Base-by-base conservation (phyloP, 805 yeast genomes). In the Metschnikowia kofuensis region DNA sequence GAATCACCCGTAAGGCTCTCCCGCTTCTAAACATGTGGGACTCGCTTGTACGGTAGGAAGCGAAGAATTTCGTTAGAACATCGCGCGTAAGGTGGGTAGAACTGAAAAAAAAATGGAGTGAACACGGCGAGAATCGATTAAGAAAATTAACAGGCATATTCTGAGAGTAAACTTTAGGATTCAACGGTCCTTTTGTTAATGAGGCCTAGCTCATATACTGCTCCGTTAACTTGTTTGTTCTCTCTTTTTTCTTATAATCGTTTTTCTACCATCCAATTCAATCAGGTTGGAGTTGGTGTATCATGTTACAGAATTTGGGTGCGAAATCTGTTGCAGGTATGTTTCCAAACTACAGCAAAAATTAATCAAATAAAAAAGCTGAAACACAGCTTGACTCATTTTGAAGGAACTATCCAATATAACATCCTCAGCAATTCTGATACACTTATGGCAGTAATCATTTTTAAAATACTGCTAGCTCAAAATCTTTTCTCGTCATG, bases 11-110 rank as follows among this genome's bases (percentile, higher is more conserved):
- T 29, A 34, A 39, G 30, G 35, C 40, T n/a, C 42, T 41, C 35
- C 43, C 38, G 28, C 43, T 28, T 27, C 30, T 38, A 40, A 45
- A 45, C 48, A 45, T 45, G 9, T 27, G 26, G 27, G 27, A 14
- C 13, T 30, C 32, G 14, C 14, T 38, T 15, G 7, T 9, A 10
- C 27, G 38, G 12, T 13, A 34, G 15, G n/a, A 7, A 14, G 9
- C 10, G 27, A 36, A 15, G 27, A 36, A 36, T 8, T 15, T 36
- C 16, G 38, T 9, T 15, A 6, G 12, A 16, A 14, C 41, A 27
- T 38, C 42, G 35, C 36, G 42, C 42, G 11, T 37, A 8, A 12
- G 40, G 12, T 15, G 13, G 7, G 12, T 10, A 27, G 10, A 37
- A 16, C 9, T 35, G 15, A 12, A 15, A 35, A 4, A 35, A 14